phyloP scores from a whole-genome alignment of 2,329 filamentous ascomycete genomes.

The Curvularia spicifera region DNA sequence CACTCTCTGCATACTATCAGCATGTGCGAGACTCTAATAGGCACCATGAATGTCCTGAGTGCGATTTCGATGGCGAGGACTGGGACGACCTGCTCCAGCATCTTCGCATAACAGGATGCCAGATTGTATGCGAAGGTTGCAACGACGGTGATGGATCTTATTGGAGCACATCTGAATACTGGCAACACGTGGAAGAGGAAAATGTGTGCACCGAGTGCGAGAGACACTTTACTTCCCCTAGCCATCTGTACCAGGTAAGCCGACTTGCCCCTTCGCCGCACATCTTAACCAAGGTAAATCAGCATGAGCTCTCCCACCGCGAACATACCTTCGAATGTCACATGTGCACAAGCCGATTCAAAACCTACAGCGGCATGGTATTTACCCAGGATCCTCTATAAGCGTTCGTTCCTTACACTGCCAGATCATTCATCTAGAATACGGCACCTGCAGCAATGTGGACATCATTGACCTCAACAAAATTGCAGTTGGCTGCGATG shows the following conservation, averaged over 20 bases:
- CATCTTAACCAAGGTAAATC: neutral
- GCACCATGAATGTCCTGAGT: conserved; percentile 5
- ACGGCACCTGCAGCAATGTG: neutral
- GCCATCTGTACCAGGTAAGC: neutral
- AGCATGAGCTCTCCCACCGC: conserved; percentile 1
- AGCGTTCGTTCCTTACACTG: neutral
- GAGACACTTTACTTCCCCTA: conserved; percentile 1
- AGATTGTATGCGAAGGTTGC: neutral
- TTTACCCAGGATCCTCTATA: too few species aligned
- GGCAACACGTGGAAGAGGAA: neutral
- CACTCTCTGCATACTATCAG: neutral
- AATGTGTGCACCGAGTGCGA: neutral
- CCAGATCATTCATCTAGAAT: conserved; percentile 8
- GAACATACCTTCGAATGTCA: neutral
- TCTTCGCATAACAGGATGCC: neutral
- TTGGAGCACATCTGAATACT: neutral
- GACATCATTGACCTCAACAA: neutral
- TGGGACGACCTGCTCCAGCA: conserved; percentile 5
- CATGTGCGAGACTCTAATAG: conserved; percentile 3
- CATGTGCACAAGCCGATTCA: neutral
- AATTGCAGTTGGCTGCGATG: neutral
- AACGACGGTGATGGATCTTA: neutral
- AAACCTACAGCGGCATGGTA: conserved; percentile 11
- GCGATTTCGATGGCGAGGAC: neutral
- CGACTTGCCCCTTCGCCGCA: neutral